Evolutionary conservation across 768 basidiomycete species (phyloP).

Genomic region (Naganishia kalamii): DNA sequence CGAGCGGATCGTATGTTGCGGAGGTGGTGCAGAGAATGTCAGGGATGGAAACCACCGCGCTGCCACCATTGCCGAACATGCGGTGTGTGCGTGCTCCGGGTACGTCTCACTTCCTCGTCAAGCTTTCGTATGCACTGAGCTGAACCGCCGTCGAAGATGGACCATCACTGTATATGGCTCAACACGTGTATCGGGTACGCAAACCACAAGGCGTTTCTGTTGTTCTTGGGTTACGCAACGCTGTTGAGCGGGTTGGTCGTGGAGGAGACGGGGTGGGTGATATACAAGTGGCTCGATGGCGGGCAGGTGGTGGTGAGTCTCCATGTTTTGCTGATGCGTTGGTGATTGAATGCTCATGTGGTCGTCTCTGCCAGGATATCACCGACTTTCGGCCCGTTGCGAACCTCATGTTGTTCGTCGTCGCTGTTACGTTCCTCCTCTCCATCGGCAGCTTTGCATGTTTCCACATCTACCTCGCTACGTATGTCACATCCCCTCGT

Average conservation of each 20-base stretch:
- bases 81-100: constrained; percentile 34
- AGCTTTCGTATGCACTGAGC: not conserved
- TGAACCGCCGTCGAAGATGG: constrained; percentile 27
- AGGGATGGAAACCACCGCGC: constrained; percentile 42
- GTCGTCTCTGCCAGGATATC: not conserved
- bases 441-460: constrained; percentile 34
- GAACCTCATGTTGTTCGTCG: constrained; percentile 32
- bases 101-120: not conserved
- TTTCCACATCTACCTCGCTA: constrained; percentile 34
- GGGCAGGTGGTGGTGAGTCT: constrained; percentile 6
- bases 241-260: constrained; percentile 30
- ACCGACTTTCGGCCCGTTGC: constrained; percentile 32
- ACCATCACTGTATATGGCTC: constrained; percentile 46
- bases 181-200: constrained; percentile 39
- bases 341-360: not conserved
- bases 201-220: constrained; percentile 43
- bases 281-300: constrained; percentile 29
- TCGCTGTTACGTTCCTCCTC: constrained; percentile 32
- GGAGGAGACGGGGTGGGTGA: constrained; percentile 32
- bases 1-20: not conserved
- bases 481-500: not conserved
- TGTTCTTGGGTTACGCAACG: constrained; percentile 40
- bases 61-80: constrained; percentile 45
- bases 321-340: not conserved
- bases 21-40: constrained; percentile 42